Evolutionary conservation across 345 rosid genomes (phyloP), one percentile per base, ranked within the genome.

Genomic region (Cardamine occulta): DNA sequence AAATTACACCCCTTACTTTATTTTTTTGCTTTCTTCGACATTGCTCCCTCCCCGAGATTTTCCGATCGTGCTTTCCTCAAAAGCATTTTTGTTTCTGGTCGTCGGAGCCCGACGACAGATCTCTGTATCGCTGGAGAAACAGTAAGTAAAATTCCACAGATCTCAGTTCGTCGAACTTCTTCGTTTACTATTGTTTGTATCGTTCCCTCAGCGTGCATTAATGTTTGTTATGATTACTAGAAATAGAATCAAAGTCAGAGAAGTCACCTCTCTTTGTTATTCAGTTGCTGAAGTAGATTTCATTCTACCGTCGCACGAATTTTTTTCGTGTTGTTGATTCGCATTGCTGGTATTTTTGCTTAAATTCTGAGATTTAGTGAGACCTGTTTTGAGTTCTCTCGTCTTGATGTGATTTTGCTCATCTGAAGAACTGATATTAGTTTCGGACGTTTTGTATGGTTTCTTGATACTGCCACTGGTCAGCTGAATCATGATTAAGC

Each of bases 11-110:
- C 1, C 18, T 45, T 55, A 45, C 60, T 63, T 70, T 55, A 17
- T 34, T 62, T 31, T 23, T 40, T 55, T 10, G 63, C 18, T 63
- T 63, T 48, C 44, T 61, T 54, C 51, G 35, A 32, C 23, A 54
- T 17, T 32, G 63, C 40, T 69, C 18, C 53, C 13, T 64, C 54
- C 53, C n/a, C 76, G 68, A 77, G 76, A 77, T 47, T 68, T 29
- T 56, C 76, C 72, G 76, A 77, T 71, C 76, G 80, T 77, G 80
- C 76, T 77, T 77, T 64, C 80, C 73, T 65, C 73, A 47, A 37
- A 35, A 34, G 1, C 74, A 47, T 47, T 47, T 64, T 53, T 57
- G 72, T 69, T 64, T 13, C 67, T 70, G 72, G 80, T 48, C 80
- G 76, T 45, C 72, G 65, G 75, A 77, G 75, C 34, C 60, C 66